These are phyloP conservation scores for Talaromyces sp. DNA, from an alignment of 2,329 filamentous ascomycete genomes.

Conservation along the genomic window DNA sequence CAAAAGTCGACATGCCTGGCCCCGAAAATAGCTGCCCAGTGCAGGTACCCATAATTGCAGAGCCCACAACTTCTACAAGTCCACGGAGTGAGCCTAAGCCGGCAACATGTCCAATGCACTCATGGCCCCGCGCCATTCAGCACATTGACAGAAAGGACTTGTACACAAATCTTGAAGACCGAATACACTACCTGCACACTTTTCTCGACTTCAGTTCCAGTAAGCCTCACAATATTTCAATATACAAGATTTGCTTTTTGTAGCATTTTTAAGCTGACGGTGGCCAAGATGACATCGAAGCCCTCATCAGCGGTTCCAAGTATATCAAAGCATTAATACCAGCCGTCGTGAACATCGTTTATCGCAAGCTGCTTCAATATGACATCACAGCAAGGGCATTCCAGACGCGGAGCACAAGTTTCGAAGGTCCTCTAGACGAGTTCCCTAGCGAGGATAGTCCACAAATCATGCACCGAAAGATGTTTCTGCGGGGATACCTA, in stretches of 20 bases:
- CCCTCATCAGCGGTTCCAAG: slow-evolving; percentile 64
- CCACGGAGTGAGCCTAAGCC: background rate
- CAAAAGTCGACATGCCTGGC: background rate
- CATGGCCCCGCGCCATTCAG: slow-evolving; percentile 34
- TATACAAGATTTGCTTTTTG: background rate
- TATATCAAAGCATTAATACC: slow-evolving; percentile 81
- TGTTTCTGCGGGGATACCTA: slow-evolving; percentile 72
- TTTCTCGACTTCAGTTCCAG: slow-evolving; percentile 72
- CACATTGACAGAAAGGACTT: slow-evolving; percentile 68
- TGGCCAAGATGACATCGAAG: slow-evolving; percentile 65
- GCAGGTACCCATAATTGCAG: background rate
- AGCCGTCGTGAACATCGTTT: slow-evolving; percentile 78
- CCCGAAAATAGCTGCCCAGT: background rate
- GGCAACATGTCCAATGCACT: slow-evolving; percentile 16
- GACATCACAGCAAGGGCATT: slow-evolving; percentile 80
- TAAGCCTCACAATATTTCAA: slow-evolving; percentile 38
- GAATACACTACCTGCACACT: slow-evolving; percentile 68
- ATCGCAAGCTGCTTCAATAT: slow-evolving; percentile 73
- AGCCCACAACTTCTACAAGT: background rate
- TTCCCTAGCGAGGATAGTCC: slow-evolving; percentile 64
- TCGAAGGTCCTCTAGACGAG: slow-evolving; percentile 64
- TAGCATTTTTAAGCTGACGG: slow-evolving; percentile 17
- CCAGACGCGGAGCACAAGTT: slow-evolving; percentile 57
- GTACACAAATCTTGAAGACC: slow-evolving; percentile 65
- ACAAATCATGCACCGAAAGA: slow-evolving; percentile 72